Percentiles rank a stretch among this genome's conserved stretches.
Evolutionary conservation across 495 filamentous ascomycete species (phyloP).

Genomic region (Hypoxylon fuscum): DNA sequence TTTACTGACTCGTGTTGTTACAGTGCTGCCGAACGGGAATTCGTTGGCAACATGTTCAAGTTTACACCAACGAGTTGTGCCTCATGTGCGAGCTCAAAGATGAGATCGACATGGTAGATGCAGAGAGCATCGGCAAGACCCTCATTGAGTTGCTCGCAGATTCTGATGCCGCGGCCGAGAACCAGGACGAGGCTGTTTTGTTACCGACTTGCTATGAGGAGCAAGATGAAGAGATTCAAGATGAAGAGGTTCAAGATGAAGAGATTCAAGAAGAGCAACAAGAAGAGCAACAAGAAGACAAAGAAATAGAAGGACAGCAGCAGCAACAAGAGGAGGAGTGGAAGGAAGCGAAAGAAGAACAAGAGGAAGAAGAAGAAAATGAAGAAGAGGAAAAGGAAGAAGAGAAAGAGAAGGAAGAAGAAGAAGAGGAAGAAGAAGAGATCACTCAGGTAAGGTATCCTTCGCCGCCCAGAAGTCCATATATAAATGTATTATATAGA

Average conservation of each 20-base stretch:
- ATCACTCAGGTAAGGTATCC: no score
- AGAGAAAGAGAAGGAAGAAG: no score
- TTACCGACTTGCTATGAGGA: not conserved
- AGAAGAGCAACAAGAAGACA: slow-evolving; percentile 3
- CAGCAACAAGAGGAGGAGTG: no score
- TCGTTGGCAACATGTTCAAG: slow-evolving; percentile 3
- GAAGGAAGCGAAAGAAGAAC: no score
- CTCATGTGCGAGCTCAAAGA: slow-evolving; percentile 30
- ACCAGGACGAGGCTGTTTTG: not conserved
- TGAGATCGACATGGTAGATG: slow-evolving; percentile 1
- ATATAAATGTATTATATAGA: no score
- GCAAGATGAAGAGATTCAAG: not conserved
- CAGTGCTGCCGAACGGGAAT: slow-evolving; percentile 33
- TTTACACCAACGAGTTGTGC: slow-evolving; percentile 21
- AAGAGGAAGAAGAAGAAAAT: no score
- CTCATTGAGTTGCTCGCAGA: not conserved
- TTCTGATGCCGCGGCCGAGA: not conserved
- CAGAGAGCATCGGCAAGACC: slow-evolving; percentile 12
- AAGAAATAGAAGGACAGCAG: no score
- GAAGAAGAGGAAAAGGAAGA: slow-evolving; percentile 4
- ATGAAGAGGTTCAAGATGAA: not conserved
- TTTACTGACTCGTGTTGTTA: no score
- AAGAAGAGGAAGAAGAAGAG: no score
- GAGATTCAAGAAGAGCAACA: not conserved
- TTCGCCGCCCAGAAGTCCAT: no score